phyloP scores from a whole-genome alignment of 2,329 filamentous ascomycete genomes.

The Teratosphaeria viscida region DNA sequence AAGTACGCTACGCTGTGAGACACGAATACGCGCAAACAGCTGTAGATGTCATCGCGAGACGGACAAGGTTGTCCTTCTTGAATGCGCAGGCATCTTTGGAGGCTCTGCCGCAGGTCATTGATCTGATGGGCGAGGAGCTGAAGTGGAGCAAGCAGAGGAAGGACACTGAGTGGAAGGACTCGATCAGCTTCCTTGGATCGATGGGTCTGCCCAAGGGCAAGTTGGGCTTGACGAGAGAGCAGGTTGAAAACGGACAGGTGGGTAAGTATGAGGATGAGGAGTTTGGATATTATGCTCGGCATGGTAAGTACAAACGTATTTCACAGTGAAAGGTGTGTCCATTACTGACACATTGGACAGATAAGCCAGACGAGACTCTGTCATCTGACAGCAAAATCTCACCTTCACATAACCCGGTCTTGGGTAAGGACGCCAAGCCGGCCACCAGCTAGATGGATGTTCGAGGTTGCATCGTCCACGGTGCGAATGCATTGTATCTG shows the following conservation, averaged over 20 bases:
- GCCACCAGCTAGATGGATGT: neutral
- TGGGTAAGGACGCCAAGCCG: conserved; percentile 21
- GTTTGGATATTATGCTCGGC: conserved; percentile 39
- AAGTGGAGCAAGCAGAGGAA: conserved; percentile 64
- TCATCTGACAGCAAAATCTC: conserved; percentile 39
- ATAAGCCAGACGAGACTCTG: conserved; percentile 45
- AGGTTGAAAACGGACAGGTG: conserved; percentile 48
- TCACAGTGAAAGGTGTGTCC: neutral
- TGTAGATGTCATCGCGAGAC: conserved; percentile 74
- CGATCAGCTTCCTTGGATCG: conserved; percentile 45
- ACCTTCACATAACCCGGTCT: conserved; percentile 35
- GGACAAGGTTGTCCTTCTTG: conserved; percentile 77
- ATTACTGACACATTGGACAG: conserved; percentile 20
- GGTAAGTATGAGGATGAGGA: conserved; percentile 40
- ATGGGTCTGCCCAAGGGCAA: conserved; percentile 53
- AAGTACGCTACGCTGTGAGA: conserved; percentile 75
- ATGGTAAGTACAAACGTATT: conserved; percentile 30
- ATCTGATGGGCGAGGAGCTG: conserved; percentile 78
- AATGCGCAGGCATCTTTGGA: conserved; percentile 87
- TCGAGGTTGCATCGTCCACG: neutral
- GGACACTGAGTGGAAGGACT: conserved; percentile 71
- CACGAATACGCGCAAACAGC: conserved; percentile 90
- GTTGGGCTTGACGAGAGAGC: conserved; percentile 43
- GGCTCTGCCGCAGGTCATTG: conserved; percentile 72
- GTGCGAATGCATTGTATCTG: neutral